A percentile compares a stretch with the other conserved stretches of the same genome.
phyloP scores from a whole-genome alignment of 768 basidiomycete species.

The Rhizopogon vinicolor region DNA sequence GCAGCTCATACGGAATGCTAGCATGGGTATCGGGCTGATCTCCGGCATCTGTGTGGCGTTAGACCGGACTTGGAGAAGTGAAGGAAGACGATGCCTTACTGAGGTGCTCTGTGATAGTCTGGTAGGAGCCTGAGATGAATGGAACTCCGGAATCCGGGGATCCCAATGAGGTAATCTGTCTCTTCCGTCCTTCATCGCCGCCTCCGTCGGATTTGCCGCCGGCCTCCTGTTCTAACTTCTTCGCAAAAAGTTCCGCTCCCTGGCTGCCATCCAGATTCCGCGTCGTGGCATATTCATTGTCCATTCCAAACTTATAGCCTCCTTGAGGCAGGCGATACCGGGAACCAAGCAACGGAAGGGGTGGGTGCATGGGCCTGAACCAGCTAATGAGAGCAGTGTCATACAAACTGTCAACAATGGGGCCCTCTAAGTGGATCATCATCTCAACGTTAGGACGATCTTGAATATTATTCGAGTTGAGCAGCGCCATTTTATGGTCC shows the following conservation, averaged over 20 bases:
- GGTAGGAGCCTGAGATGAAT: conserved; percentile 28
- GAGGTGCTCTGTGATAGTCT: conserved; percentile 36
- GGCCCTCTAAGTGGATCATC: conserved; percentile 69
- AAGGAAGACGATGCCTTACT: conserved; percentile 18
- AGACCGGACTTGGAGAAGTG: not conserved
- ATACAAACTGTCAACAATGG: conserved; percentile 65
- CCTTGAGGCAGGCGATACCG: conserved; percentile 25
- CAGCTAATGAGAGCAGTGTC: conserved; percentile 65
- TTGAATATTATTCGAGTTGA: conserved; percentile 70
- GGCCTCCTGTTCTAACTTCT: conserved; percentile 10
- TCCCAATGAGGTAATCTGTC: not conserved
- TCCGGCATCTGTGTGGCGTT: conserved; percentile 25
- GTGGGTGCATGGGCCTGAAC: conserved; percentile 44
- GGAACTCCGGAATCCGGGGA: conserved; percentile 2
- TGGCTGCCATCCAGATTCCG: conserved; percentile 22
- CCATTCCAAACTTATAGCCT: conserved; percentile 35
- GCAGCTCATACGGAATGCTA: conserved; percentile 21
- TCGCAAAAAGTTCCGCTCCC: conserved; percentile 18
- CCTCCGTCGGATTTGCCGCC: conserved; percentile 7
- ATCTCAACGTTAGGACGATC: conserved; percentile 50
- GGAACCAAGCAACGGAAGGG: conserved; percentile 35
- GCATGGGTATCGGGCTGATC: conserved; percentile 30
- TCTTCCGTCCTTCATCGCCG: not conserved
- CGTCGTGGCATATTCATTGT: conserved; percentile 26
- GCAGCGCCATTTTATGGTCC: conserved; percentile 59